These are phyloP conservation scores for Aspergillus cavernicola DNA, from an alignment of 495 filamentous ascomycete genomes.

Conservation along the genomic window DNA sequence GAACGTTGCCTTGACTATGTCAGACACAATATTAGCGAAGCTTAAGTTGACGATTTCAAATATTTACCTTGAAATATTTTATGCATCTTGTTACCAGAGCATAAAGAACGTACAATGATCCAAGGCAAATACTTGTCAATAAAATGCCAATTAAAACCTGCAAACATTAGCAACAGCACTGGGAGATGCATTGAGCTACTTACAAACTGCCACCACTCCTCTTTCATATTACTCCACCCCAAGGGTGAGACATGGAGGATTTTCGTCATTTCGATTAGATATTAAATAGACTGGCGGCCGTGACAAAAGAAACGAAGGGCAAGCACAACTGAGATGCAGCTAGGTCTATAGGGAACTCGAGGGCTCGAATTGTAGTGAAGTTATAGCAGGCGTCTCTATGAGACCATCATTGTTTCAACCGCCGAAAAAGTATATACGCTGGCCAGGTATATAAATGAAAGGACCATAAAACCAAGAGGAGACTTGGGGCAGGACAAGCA, in stretches of 20 bases:
- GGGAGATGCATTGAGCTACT: conserved; percentile 11
- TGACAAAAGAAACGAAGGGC: conserved; percentile 15
- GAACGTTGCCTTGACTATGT: conserved; percentile 24
- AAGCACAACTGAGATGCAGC: not conserved
- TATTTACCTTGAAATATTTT: conserved; percentile 34
- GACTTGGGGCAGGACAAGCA: not conserved
- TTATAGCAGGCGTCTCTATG: not conserved
- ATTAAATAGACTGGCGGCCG: conserved; percentile 9
- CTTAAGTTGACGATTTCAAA: not conserved
- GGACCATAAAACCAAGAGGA: not conserved
- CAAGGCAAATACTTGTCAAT: conserved; percentile 29
- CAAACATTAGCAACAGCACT: not conserved
- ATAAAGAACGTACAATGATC: conserved; percentile 32
- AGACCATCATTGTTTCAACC: conserved; percentile 3
- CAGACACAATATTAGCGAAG: conserved; percentile 1
- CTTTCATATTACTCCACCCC: conserved; percentile 35
- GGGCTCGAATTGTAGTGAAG: not conserved
- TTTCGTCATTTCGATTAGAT: conserved; percentile 27
- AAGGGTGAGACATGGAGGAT: conserved; percentile 34
- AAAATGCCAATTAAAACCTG: conserved; percentile 40
- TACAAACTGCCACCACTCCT: conserved; percentile 45
- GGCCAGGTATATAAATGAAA: not conserved
- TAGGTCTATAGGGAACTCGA: conserved; percentile 4
- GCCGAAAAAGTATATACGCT: not conserved
- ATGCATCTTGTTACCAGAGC: conserved; percentile 17